Evolutionary conservation across 257 asterid species (phyloP), one percentile per base, ranked within the genome.

Genomic region (Handroanthus guayacan): DNA sequence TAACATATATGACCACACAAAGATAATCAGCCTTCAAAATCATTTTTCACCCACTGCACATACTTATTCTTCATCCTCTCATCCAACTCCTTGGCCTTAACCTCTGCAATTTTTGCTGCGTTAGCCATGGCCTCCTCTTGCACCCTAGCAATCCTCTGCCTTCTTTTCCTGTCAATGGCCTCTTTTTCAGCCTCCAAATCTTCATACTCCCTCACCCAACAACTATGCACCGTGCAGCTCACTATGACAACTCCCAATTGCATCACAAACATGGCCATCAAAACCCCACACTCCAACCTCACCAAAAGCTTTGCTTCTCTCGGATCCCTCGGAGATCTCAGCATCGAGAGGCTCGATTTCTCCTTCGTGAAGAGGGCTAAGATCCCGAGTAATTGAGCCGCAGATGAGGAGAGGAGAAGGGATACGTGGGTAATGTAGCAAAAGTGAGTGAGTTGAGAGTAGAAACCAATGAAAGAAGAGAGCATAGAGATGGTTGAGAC

Each of bases 201-300:
- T 65, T 84, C 82, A 16, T 87, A 82, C 41, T 89, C 93, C 72
- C 85, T 84, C 72, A 85, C 84, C 85, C 82, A 80, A 71, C 97
- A 87, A 64, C 90, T 81, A 9, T 80, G 94, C 77, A 86, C 88
- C 7, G 79, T 89, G 68, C 91, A 93, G 2, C 88, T 74, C 81
- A 93, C 25, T 2, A 83, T 12, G 62, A 88, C 20, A 39, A 85
- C 89, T 45, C 87, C 90, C 66, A 93, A 16, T 34, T 93, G 95
- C 93, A 88, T 69, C 71, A 86, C 88, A 64, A 93, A 82, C 96
- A 93, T 91, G 1, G 89, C 91, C 93, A 91, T 82, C 82, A 91
- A 48, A 50, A 83, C 75, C 86, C 93, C 97, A 75, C 98, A 93
- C 86, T 93, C 98, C 84, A 88, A 3, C 67, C 98, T 86, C 65